Evolutionary conservation across 768 basidiomycete species (phyloP).

Genomic region (Amanita rubescens): DNA sequence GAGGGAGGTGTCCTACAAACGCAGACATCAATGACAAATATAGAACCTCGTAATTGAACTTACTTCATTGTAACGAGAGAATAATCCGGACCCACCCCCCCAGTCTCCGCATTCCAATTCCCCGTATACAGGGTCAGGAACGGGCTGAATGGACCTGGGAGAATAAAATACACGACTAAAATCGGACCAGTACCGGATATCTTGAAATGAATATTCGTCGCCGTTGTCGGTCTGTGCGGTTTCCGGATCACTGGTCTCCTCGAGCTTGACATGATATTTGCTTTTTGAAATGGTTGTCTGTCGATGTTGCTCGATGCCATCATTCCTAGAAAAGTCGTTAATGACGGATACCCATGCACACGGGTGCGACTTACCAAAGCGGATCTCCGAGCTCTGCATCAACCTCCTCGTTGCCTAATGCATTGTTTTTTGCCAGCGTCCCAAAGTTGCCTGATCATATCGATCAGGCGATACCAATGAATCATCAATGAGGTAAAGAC

Average conservation of each 20-base stretch:
- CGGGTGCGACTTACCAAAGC: slow-evolving; percentile 11
- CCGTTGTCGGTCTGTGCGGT: slow-evolving; percentile 6
- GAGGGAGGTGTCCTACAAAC: slow-evolving; percentile 46
- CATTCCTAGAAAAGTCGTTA: slow-evolving; percentile 34
- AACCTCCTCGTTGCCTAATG: slow-evolving; percentile 28
- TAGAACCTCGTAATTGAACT: slow-evolving; percentile 5
- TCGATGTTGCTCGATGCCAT: slow-evolving; percentile 38
- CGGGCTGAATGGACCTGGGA: slow-evolving; percentile 55
- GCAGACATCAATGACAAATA: not conserved
- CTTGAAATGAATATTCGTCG: slow-evolving; percentile 5
- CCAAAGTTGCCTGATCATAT: slow-evolving; percentile 54
- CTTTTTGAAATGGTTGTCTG: slow-evolving; percentile 48
- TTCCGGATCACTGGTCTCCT: slow-evolving; percentile 12
- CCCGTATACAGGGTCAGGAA: slow-evolving; percentile 54
- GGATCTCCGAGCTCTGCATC: slow-evolving; percentile 7
- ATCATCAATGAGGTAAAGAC: slow-evolving; percentile 6
- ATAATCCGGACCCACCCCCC: slow-evolving; percentile 43
- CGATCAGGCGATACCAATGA: not conserved
- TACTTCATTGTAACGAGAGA: slow-evolving; percentile 51
- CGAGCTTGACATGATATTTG: slow-evolving; percentile 42
- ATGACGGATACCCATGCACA: not conserved
- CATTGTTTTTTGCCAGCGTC: slow-evolving; percentile 36
- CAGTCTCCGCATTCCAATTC: slow-evolving; percentile 50
- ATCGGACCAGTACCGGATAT: slow-evolving; percentile 62
- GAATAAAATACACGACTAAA: slow-evolving; percentile 57